Evolutionary conservation across 2,329 filamentous ascomycete species (phyloP), one percentile per base, ranked within the genome.

Genomic region (Xylariaceae sp.): DNA sequence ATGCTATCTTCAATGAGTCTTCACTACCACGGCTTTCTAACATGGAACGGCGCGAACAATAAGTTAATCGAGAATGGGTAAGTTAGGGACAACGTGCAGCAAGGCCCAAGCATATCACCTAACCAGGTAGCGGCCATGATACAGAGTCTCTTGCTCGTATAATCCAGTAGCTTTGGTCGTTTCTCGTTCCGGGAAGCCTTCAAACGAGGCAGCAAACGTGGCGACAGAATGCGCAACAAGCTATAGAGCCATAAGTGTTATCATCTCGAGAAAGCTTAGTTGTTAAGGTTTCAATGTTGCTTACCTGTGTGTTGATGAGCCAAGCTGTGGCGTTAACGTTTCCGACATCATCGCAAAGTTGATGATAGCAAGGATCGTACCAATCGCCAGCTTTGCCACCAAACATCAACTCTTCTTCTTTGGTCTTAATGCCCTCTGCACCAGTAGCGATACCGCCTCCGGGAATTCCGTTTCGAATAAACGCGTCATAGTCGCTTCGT

Each of bases 221-320:
- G 87, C 89, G n/a, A 91, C 84, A 1, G 86, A 87, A 73, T 90
- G 87, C 2, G 89, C 88, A 63, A 92, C 87, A 31, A 87, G 76
- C 82, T 84, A 51, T 3, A 12, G 5, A 29, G 28, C 4, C 11
- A 21, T 24, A 26, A 12, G 12, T 2, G 45, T 12, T 28, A 54
- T 26, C 23, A 41, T 34, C 16, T 33, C 7, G 24, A n/a, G 21
- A 26, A 14, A 9, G 16, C 17, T 8, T 2, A 33, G 14, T 19
- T 29, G 14, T 12, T 29, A 29, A 17, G n/a, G 17, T 4, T 3
- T 23, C 33, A 11, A 24, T 14, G 9, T 17, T 1, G 58, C 76
- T 69, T 71, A 83, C 81, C 78, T 84, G 83, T 6, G 84, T 83
- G 71, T 86, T 87, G 23, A 82, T 61, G 64, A 84, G 79, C 83